Base-by-base conservation (phyloP, 768 basidiomycete genomes). In the Phanerochaete sordida region DNA sequence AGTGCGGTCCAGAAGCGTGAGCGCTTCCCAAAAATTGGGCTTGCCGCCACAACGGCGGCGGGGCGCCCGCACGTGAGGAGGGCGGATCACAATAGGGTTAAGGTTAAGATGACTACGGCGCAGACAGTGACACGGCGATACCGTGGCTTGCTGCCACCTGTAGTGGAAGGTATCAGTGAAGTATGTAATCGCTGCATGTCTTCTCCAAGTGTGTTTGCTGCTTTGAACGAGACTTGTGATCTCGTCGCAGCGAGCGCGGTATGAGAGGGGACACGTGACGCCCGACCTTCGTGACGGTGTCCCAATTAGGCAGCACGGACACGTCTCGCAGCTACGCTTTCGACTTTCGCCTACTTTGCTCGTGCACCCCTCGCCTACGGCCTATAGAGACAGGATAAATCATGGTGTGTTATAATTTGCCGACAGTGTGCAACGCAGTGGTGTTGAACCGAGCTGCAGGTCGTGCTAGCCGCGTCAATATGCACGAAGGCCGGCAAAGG, bases 401-500 rank as follows among this genome's bases (percentile, higher is more conserved):
- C 19, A 43, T 43, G 39, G 39, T 43, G 19, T 43, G 39, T 43
- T 4, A 4, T 19, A 43, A 4, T 4, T 43, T 6, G 13, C 7
- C 19, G 11, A 4, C 4, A 43, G 39, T 4, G 4, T 9, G 39
- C 5, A 43, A 43, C 11, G 33, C 39, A 4, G 39, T 4, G 4
- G 48, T 2, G 28, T 11, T 54, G 5, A 35, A 30, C 26, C n/a
- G 13, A n/a, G 28, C 13, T 9, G 9, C n/a, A 95, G 94, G 93
- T 95, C 65, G 93, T 96, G 59, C 80, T 96, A 65, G 94, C 94
- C 66, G 91, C 94, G 30, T 94, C 92, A 64, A 93, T 97, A 84
- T 94, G 93, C 74, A 94, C 93, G 51, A 95, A 94, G 75, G 90
- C 86, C 69, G 95, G 94, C 13, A 95, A 95, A 82, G 87, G 93